Percentiles rank a stretch among this genome's conserved stretches.
These are phyloP conservation scores for Phascolomyces articulosus DNA, from an alignment of 371 early-diverging fungal species.

Conservation along the genomic window DNA sequence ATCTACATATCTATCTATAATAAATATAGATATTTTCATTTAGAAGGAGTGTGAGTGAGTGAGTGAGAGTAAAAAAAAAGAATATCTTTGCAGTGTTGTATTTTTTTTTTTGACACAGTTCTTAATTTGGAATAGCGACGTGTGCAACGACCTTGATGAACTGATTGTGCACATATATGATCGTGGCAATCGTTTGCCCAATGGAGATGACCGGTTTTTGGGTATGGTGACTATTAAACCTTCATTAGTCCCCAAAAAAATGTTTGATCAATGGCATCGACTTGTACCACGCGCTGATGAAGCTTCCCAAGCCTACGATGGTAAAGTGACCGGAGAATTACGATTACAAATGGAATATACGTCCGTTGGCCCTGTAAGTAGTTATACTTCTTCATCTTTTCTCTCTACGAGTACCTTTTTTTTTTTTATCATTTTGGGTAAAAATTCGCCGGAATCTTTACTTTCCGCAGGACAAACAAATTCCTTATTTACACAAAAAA, in stretches of 20 bases:
- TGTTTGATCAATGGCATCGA: constrained; percentile 70
- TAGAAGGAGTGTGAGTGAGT: too few species aligned
- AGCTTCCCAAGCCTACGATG: constrained; percentile 33
- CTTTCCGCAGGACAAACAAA: too few species aligned
- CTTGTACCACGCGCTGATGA: constrained; percentile 45
- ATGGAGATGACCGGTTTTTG: constrained; percentile 59
- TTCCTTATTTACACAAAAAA: not conserved
- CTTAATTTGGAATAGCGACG: constrained; percentile 52
- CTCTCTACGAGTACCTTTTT: too few species aligned
- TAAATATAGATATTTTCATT: not conserved
- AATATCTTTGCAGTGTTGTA: too few species aligned
- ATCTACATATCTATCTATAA: too few species aligned
- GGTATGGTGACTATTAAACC: constrained; percentile 67
- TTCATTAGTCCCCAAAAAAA: constrained; percentile 55
- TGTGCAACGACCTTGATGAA: constrained; percentile 62
- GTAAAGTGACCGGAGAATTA: constrained; percentile 67
- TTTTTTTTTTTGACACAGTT: constrained; percentile 6
- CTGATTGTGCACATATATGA: constrained; percentile 69
- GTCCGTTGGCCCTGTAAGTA: constrained; percentile 36
- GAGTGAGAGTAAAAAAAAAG: too few species aligned
- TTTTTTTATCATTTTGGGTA: too few species aligned
- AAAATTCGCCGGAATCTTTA: not conserved
- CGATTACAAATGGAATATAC: constrained; percentile 57
- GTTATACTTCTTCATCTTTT: not conserved
- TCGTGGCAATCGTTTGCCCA: constrained; percentile 42